Conservation (phyloP, 2,329 filamentous ascomycete genomes). For the Pseudogymnoascus destructans region DNA sequence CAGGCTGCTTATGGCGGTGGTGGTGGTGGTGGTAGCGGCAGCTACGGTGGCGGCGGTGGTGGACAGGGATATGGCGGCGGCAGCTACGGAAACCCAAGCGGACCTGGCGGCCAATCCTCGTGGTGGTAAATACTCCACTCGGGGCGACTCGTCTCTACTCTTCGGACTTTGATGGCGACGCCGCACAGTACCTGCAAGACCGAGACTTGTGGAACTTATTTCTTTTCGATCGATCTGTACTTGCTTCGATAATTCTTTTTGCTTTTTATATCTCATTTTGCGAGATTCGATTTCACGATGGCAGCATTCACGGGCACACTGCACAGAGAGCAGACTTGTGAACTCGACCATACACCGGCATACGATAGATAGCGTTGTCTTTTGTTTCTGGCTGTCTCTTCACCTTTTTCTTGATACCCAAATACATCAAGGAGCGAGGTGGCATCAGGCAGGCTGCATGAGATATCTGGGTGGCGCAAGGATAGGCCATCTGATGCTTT, state of each 20-base stretch:
- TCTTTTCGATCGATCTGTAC: constrained; percentile 1
- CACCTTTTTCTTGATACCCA: constrained; percentile 24
- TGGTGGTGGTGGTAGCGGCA: constrained; percentile 25
- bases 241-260: constrained; percentile 14
- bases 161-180: constrained; percentile 7
- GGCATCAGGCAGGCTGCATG: constrained; percentile 21
- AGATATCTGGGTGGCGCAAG: constrained; percentile 13
- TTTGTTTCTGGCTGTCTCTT: constrained; percentile 25
- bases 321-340: constrained; percentile 20
- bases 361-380: constrained; percentile 29
- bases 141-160: constrained; percentile 15
- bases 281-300: constrained; percentile 24
- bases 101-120: constrained; percentile 35
- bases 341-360: constrained; percentile 25
- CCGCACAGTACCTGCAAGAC: background rate
- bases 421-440: constrained; percentile 25
- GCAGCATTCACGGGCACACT: constrained; percentile 20
- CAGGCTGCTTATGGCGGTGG: constrained; percentile 31
- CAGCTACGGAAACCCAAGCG: constrained; percentile 42
- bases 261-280: constrained; percentile 15
- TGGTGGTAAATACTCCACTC: constrained; percentile 39
- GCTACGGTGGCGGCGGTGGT: constrained; percentile 30
- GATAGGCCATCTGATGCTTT: constrained; percentile 8
- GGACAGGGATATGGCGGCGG: constrained; percentile 29
- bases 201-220: constrained; percentile 7